phyloP scores from a whole-genome alignment of 495 filamentous ascomycete genomes.

The Hypoxylon fuscum region DNA sequence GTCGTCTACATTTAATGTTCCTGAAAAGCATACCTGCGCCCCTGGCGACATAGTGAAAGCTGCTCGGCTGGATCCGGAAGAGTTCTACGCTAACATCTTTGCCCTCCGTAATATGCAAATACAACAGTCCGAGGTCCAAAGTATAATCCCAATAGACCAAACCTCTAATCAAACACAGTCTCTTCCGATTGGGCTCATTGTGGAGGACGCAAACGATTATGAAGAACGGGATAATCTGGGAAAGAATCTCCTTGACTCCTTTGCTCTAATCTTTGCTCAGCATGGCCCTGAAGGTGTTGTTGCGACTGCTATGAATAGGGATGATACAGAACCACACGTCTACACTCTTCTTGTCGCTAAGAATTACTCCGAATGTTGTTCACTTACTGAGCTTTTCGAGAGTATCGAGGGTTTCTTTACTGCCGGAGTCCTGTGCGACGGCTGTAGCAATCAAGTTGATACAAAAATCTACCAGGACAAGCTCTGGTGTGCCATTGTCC shows the following conservation, averaged over 20 bases:
- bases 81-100: conserved; percentile 6
- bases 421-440: no score
- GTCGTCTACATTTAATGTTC: neutral
- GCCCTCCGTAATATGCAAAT: neutral
- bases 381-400: neutral
- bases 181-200: neutral
- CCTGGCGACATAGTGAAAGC: neutral
- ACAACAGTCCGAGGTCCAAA: neutral
- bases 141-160: neutral
- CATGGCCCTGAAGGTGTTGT: neutral
- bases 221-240: neutral
- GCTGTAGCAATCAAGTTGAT: no score
- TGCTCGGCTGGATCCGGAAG: neutral
- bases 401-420: conserved; percentile 8
- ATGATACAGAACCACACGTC: neutral
- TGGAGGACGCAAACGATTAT: neutral
- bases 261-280: conserved; percentile 23
- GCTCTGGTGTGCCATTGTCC: neutral
- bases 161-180: neutral
- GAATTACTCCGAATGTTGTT: neutral
- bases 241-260: conserved; percentile 24
- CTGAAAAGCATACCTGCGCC: neutral
- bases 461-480: no score
- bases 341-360: conserved; percentile 6
- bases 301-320: conserved; percentile 20